Evolutionary conservation across 2,329 filamentous ascomycete species (phyloP).

Genomic region (Clarireedia hainanense): DNA sequence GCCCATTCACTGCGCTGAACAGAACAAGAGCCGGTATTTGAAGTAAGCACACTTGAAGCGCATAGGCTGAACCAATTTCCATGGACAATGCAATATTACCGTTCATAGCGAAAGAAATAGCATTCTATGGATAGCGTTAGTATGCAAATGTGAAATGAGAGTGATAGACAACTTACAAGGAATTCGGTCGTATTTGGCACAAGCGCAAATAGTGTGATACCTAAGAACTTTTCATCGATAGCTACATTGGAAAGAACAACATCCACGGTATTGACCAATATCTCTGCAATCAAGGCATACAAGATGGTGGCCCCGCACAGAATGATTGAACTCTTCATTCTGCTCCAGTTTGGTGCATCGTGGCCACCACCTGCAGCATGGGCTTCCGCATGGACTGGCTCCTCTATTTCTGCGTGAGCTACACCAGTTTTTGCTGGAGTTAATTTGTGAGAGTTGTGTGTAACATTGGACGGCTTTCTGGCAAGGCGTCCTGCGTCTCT

Average conservation of each 20-base stretch:
- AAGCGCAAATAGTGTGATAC: slow-evolving; percentile 91
- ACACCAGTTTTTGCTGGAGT: slow-evolving; percentile 28
- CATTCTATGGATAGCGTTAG: slow-evolving; percentile 49
- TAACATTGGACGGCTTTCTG: slow-evolving; percentile 41
- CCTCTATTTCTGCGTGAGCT: slow-evolving; percentile 22
- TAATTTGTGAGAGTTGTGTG: slow-evolving; percentile 25
- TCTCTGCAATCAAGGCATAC: slow-evolving; percentile 96
- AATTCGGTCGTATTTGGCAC: slow-evolving; percentile 99
- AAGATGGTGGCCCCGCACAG: slow-evolving; percentile 81
- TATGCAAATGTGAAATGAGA: not conserved
- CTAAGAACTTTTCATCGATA: slow-evolving; percentile 95
- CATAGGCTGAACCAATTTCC: slow-evolving; percentile 98
- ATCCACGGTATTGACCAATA: slow-evolving; percentile 93
- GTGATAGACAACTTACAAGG: slow-evolving; percentile 51
- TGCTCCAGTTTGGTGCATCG: slow-evolving; percentile 97
- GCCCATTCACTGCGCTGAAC: slow-evolving; percentile 72
- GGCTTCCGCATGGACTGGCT: slow-evolving; percentile 27
- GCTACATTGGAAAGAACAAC: slow-evolving; percentile 86
- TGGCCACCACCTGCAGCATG: slow-evolving; percentile 60
- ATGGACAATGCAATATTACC: slow-evolving; percentile 97
- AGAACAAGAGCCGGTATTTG: slow-evolving; percentile 90
- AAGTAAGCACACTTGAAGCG: slow-evolving; percentile 87
- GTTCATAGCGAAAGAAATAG: slow-evolving; percentile 99
- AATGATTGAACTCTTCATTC: slow-evolving; percentile 82
- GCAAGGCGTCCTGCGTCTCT: slow-evolving; percentile 58